These are phyloP conservation scores for Moesziomyces sp. DNA, from an alignment of 1,284 basidiomycete genomes.

Conservation along the genomic window DNA sequence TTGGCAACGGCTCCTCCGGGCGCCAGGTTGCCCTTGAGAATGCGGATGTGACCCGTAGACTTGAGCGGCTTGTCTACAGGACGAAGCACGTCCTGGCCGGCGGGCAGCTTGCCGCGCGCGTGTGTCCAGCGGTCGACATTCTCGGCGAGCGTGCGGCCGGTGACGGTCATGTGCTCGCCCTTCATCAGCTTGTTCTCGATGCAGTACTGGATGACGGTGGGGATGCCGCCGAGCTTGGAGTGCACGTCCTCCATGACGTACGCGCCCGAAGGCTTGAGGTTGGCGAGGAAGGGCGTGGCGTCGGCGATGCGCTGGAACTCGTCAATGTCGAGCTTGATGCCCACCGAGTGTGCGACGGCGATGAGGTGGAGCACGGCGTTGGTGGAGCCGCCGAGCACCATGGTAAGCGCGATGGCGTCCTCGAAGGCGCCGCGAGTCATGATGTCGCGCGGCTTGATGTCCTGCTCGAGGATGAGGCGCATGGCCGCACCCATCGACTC, in stretches of 20 bases:
- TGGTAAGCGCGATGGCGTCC: conserved; percentile 66
- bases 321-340: conserved; percentile 60
- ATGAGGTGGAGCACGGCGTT: conserved; percentile 66
- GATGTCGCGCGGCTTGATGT: conserved; percentile 65
- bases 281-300: conserved; percentile 64
- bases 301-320: conserved; percentile 67
- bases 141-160: conserved; percentile 63
- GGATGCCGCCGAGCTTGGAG: conserved; percentile 62
- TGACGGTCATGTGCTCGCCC: conserved; percentile 67
- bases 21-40: conserved; percentile 66
- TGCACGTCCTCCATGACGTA: conserved; percentile 68
- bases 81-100: conserved; percentile 60
- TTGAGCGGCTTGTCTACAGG: conserved; percentile 64
- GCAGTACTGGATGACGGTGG: conserved; percentile 70
- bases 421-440: conserved; percentile 64
- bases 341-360: conserved; percentile 65
- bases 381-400: conserved; percentile 65
- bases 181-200: conserved; percentile 69
- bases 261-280: conserved; percentile 67
- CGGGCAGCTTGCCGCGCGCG: conserved; percentile 60
- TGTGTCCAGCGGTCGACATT: conserved; percentile 76
- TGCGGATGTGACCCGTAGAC: conserved; percentile 63
- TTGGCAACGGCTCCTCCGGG: conserved; percentile 67
- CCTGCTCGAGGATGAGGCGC: conserved; percentile 64
- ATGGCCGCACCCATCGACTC: conserved; percentile 59